These are phyloP conservation scores for Trichoderma atrobrunneum DNA, from an alignment of 2,329 filamentous ascomycete genomes.

Conservation along the genomic window DNA sequence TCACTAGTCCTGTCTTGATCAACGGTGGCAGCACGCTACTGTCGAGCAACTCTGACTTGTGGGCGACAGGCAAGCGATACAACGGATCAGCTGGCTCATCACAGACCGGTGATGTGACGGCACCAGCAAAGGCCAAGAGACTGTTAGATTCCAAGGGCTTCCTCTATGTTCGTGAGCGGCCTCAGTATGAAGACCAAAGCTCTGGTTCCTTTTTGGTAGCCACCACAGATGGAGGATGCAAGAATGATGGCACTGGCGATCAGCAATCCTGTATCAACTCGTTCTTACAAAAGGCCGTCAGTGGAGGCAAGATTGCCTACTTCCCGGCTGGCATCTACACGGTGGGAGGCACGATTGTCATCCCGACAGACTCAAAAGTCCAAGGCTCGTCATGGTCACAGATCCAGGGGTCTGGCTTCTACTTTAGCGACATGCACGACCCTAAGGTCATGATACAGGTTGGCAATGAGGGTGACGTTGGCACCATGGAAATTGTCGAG, in stretches of 20 bases:
- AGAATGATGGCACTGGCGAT: neutral
- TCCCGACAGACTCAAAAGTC: neutral
- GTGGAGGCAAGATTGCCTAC: neutral
- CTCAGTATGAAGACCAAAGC: neutral
- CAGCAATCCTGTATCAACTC: neutral
- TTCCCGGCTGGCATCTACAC: neutral
- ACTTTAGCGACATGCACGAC: neutral
- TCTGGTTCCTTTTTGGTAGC: neutral
- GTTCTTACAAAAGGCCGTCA: neutral
- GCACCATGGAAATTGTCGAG: constrained; percentile 63
- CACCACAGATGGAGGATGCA: neutral
- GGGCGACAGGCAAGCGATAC: neutral
- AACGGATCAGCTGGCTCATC: neutral
- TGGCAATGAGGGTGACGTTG: neutral
- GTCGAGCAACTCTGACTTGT: neutral
- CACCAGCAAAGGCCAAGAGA: neutral
- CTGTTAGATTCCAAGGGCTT: neutral
- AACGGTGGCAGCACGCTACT: neutral
- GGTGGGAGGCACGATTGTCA: neutral
- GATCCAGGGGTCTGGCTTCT: neutral
- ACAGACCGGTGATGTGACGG: neutral
- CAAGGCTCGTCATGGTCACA: constrained; percentile 4
- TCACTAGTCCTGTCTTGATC: neutral
- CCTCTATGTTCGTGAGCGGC: neutral
- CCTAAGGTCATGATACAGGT: neutral